phyloP scores from a whole-genome alignment of 495 filamentous ascomycete genomes.

The Xylona heveae region DNA sequence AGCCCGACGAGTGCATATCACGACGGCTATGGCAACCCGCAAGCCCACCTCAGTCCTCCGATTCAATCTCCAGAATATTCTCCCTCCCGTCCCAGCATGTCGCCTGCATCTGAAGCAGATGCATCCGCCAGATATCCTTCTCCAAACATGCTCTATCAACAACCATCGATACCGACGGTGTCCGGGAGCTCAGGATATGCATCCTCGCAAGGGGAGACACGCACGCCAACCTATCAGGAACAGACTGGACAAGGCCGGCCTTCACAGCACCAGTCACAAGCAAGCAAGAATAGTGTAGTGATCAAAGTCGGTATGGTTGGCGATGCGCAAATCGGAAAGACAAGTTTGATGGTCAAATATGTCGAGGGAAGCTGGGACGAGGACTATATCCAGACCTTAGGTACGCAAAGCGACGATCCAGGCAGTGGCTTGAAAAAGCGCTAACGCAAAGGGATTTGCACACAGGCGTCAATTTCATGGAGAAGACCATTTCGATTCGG shows the following conservation, averaged over 20 bases:
- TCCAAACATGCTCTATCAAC: conserved; percentile 21
- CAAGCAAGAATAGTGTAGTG: conserved; percentile 66
- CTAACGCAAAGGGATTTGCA: not conserved
- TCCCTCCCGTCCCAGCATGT: conserved; percentile 20
- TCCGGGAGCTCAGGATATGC: conserved; percentile 10
- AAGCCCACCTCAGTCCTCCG: conserved; percentile 18
- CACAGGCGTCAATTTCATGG: conserved; percentile 93
- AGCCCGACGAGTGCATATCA: conserved; percentile 11
- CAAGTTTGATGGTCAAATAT: conserved; percentile 97
- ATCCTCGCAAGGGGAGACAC: conserved; percentile 9
- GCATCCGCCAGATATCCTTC: conserved; percentile 18
- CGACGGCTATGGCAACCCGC: conserved; percentile 16
- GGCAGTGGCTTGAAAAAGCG: not conserved
- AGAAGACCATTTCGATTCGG: conserved; percentile 96
- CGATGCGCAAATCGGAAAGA: conserved; percentile 97
- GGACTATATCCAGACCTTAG: conserved; percentile 96
- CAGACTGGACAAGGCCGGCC: conserved; percentile 20
- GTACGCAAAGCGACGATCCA: conserved; percentile 22
- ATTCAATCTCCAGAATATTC: conserved; percentile 23
- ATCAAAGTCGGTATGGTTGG: conserved; percentile 99
- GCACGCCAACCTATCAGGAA: conserved; percentile 18
- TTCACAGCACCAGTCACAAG: conserved; percentile 15
- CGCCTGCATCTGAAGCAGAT: conserved; percentile 21
- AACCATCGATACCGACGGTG: conserved; percentile 14
- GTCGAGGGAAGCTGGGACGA: conserved; percentile 99